Percentiles rank a stretch among this genome's conserved stretches.
These are phyloP conservation scores for Apiotrichum siamense DNA, from an alignment of 1,284 basidiomycete genomes.

Conservation along the genomic window DNA sequence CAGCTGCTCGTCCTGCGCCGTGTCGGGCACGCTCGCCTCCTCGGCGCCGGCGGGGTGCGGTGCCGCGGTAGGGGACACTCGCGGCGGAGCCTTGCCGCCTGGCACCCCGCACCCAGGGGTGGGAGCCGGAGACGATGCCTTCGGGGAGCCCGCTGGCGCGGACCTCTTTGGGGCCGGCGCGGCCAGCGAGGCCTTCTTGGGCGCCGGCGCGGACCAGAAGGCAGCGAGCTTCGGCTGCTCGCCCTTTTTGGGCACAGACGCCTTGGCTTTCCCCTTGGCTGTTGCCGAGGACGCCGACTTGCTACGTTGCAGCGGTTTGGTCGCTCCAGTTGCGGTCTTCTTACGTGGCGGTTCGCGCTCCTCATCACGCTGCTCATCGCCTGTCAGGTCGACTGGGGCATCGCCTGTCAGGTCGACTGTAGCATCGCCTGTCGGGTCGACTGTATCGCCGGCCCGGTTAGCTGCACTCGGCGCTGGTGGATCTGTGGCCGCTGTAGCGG, in stretches of 20 bases:
- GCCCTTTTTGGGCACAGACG: background rate
- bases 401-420: constrained; percentile 9
- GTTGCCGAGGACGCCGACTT: background rate
- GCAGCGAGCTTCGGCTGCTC: constrained; percentile 33
- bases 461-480: background rate
- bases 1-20: constrained; percentile 30
- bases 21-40: constrained; percentile 7
- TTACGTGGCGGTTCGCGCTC: constrained; percentile 2
- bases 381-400: constrained; percentile 8
- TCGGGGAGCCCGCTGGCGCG: background rate
- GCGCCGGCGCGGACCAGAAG: constrained; percentile 23
- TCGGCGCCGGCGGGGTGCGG: background rate
- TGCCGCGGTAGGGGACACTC: constrained; percentile 7
- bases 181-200: constrained; percentile 3
- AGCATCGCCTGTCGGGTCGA: constrained; percentile 6
- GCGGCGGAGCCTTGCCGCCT: constrained; percentile 52
- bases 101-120: constrained; percentile 51
- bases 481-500: background rate
- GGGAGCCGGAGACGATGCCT: constrained; percentile 24
- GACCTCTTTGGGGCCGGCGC: background rate
- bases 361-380: too few species aligned
- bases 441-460: constrained; percentile 2
- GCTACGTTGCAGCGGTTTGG: background rate
- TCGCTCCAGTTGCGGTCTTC: background rate
- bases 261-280: constrained; percentile 13